These are phyloP conservation scores for Penicillium sp. DNA, from an alignment of 2,329 filamentous ascomycete genomes.

Conservation along the genomic window DNA sequence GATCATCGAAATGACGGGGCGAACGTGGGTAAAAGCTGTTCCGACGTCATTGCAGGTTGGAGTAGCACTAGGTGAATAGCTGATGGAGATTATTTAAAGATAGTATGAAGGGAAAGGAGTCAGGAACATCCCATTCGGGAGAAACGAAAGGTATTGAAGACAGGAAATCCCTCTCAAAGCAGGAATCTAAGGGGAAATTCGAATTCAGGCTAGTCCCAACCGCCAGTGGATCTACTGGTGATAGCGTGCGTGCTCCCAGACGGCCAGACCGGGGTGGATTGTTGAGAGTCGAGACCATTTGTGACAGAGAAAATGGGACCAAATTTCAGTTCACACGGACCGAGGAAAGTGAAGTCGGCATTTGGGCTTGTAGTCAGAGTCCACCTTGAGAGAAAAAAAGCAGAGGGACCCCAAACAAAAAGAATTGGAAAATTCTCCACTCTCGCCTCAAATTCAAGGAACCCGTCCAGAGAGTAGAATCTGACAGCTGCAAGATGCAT, in stretches of 20 bases:
- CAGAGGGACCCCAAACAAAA: neutral
- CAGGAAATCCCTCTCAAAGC: slow-evolving; percentile 4
- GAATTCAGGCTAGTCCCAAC: slow-evolving; percentile 9
- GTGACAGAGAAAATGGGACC: neutral
- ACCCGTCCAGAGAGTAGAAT: neutral
- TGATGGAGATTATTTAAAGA: neutral
- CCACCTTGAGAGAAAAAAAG: too few species aligned
- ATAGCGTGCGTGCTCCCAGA: neutral
- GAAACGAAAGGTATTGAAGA: slow-evolving; percentile 1
- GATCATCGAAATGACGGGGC: slow-evolving; percentile 16
- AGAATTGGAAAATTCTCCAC: neutral
- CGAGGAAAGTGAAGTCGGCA: neutral
- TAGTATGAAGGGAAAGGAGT: neutral
- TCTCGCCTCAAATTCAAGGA: neutral
- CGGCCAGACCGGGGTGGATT: neutral
- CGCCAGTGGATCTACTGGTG: slow-evolving; percentile 16
- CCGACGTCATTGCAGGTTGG: slow-evolving; percentile 18
- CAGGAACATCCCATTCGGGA: neutral
- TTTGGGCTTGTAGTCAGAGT: neutral
- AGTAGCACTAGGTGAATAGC: neutral
- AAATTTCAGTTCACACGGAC: neutral
- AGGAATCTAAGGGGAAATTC: slow-evolving; percentile 19
- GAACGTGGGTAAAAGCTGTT: slow-evolving; percentile 19
- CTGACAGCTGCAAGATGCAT: neutral
- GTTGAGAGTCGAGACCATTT: neutral